Evolutionary conservation across 106 monocot species (phyloP).

Genomic region (Dendrobium officinale): DNA sequence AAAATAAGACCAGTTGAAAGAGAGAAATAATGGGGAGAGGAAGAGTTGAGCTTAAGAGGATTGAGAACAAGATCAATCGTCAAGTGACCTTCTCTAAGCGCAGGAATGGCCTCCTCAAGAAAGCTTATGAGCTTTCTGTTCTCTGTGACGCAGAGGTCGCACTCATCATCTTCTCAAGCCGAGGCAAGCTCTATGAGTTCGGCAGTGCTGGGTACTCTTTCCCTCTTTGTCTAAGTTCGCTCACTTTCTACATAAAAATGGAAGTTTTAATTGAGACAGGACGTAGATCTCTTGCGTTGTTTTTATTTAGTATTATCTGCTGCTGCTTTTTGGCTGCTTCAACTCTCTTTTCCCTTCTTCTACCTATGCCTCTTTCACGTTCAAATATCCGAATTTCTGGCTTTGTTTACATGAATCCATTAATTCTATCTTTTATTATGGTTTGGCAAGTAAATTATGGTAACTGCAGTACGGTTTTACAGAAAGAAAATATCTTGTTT

Average conservation of each 20-base stretch:
- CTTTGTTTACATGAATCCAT: not conserved
- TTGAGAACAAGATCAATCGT: conserved; percentile 2
- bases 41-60: not conserved
- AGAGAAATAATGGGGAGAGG: not conserved
- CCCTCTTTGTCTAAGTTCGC: not conserved
- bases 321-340: not conserved
- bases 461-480: not conserved
- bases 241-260: not conserved
- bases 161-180: not conserved
- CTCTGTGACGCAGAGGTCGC: not conserved
- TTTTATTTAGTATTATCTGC: conserved; percentile 4
- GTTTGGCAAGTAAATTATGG: not conserved
- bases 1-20: not conserved
- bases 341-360: not conserved
- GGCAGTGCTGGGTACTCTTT: not conserved
- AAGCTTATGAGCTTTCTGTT: not conserved
- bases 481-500: not conserved
- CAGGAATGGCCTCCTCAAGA: not conserved
- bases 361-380: not conserved
- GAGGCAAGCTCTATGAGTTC: not conserved
- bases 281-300: not conserved
- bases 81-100: conserved; percentile 1
- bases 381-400: too few species aligned
- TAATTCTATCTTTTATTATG: not conserved
- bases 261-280: not conserved